Evolutionary conservation across 768 basidiomycete species (phyloP), one percentile per base, ranked within the genome.

Genomic region (Lyophyllum decastes): DNA sequence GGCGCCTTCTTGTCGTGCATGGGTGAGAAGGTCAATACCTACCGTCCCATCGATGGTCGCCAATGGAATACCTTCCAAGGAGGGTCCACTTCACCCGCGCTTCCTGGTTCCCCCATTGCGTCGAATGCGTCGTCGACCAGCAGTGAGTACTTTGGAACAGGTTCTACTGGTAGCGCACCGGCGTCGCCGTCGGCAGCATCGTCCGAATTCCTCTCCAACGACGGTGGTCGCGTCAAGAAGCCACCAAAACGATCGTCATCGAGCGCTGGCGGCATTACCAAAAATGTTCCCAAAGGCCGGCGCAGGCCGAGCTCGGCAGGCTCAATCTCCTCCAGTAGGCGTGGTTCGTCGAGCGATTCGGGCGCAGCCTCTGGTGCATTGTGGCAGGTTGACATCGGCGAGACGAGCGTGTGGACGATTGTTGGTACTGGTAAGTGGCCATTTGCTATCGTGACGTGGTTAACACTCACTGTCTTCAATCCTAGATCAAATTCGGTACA

Each of bases 391-490:
- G 93, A 95, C 70, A 93, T 94, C 57, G 93, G 93, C 60, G 93
- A 95, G 77, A 93, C 92, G 27, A 93, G 92, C 68, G 90, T 94
- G 22, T 95, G 94, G 94, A 95, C 94, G 3, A 92, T 95, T 63
- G 92, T 94, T 59, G 92, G 94, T 64, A 94, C 91, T 61, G 92
- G 92, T 93, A 71, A 73, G 80, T 67, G 21, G 61, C 61, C 26
- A 58, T 47, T 52, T 41, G 33, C 45, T 48, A 35, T 54, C 49
- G 45, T 49, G 22, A 41, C 34, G 46, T 49, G 48, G 34, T 53
- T 56, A 44, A 58, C 68, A 54, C 56, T 58, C 54, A 52, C 44
- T 52, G 46, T 61, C 34, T 43, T 49, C 60, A 53, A 33, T 35
- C 47, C 7, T 74, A 88, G 93, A 95, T 68, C 90, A 94, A 83